Evolutionary conservation across 257 asterid species (phyloP), one percentile per base, ranked within the genome.

Genomic region (Nyctanthes arbortristis): DNA sequence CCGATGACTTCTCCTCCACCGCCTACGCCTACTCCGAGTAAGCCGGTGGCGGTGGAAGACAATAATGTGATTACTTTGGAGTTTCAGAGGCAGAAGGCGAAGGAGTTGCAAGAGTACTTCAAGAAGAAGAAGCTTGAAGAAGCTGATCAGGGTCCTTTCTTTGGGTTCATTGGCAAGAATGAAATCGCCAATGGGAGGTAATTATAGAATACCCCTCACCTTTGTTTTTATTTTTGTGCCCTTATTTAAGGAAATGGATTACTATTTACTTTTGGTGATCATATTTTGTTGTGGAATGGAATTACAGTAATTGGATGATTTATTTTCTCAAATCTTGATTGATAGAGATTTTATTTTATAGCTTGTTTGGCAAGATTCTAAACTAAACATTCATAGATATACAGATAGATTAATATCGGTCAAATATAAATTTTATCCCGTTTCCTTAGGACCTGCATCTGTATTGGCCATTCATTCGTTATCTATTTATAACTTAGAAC

Each of bases 101-200:
- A 85, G 82, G 99, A 88, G 81, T 85, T 94, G 63, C 98, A 86
- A 76, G 96, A 87, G 20, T 91, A 94, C 66, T 94, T 94, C 81
- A 94, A 81, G 88, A 79, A 86, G 95, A 94, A 89, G 91, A 94
- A 91, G 77, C 86, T 92, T 47, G 95, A 86, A 71, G 88, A 79
- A 45, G 96, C 89, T 73, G 55, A 82, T 86, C 95, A 89, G 76
- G 97, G 97, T 29, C 99, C 99, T 56, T 85, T 92, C 78, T 91
- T 94, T 77, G 99, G 99, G 20, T 94, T 94, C 75, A 77, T 89
- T 77, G 84, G 75, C 66, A 94, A 94, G 83, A 94, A 94, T 79
- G 99, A 94, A 68, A 89, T 94, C 75, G 65, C 93, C 43, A 94
- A 94, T 77, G 99, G 99, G 77, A 94, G 97, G 97, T 91, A 81